These are phyloP conservation scores for Aspergillus uvarum DNA, from an alignment of 2,329 filamentous ascomycete species.

Conservation along the genomic window DNA sequence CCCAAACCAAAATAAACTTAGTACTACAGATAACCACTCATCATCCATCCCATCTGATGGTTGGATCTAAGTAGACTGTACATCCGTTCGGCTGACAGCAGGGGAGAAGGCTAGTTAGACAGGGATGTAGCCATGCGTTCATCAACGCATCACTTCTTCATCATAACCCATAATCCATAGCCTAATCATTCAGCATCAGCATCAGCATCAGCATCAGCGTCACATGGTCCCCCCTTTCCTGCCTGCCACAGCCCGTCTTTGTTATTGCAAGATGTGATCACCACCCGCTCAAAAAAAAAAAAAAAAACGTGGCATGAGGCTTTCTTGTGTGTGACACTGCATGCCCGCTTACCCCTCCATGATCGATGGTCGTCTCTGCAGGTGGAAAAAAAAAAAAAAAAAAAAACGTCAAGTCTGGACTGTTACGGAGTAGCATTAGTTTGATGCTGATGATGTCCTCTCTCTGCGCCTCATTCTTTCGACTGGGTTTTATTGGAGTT, in stretches of 20 bases:
- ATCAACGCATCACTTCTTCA: neutral
- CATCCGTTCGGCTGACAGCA: neutral
- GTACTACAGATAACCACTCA: too few species aligned
- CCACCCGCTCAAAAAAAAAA: too few species aligned
- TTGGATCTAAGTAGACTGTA: neutral
- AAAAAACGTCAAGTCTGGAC: too few species aligned
- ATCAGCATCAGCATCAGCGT: neutral
- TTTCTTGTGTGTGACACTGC: neutral
- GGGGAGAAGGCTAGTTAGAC: neutral
- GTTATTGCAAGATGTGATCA: neutral
- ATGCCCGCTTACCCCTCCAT: neutral
- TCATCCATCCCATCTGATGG: too few species aligned
- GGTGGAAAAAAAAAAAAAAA: neutral
- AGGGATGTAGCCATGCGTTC: neutral
- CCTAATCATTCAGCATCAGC: too few species aligned
- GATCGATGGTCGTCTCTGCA: neutral
- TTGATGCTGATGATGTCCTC: neutral
- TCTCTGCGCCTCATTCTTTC: neutral
- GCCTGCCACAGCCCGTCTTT: neutral
- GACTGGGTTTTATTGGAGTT: too few species aligned
- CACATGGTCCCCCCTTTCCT: neutral
- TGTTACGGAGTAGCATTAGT: too few species aligned
- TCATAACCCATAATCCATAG: too few species aligned
- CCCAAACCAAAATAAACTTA: too few species aligned
- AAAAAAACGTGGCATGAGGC: slow-evolving; percentile 1